Evolutionary conservation across 2,329 filamentous ascomycete species (phyloP), one percentile per base, ranked within the genome.

Genomic region (Colletotrichum acutatum): DNA sequence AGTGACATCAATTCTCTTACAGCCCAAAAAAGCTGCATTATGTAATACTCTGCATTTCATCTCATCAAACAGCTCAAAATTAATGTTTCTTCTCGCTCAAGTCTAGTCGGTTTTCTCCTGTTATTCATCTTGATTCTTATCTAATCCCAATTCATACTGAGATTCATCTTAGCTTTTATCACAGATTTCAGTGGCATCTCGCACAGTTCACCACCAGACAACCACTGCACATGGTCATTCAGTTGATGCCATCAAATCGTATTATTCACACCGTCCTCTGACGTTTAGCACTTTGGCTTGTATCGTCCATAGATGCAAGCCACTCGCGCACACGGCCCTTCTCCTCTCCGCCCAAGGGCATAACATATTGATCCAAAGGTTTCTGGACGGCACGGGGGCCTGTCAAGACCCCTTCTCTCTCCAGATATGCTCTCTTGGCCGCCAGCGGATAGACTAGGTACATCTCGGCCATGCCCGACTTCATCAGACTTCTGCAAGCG

Each of bases 41-140:
- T 34, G 59, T 72, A 72, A 72, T n/a, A 26, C 22, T 22, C 22
- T 32, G 42, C 42, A n/a, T 9, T 63, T 34, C n/a, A 16, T 34
- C 22, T 12, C 49, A 34, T 24, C 32, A 9, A n/a, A 22, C 19
- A 49, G 9, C 19, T 49, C 42, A 49, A 22, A 3, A 22, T 49
- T 2, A 9, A 49, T n/a, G 19, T n/a, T 49, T 49, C 42, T 11
- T 49, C 42, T 7, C 37, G 9, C 42, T 8, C 42, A n/a, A n/a
- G 3, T 49, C n/a, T n/a, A n/a, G 16, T 49, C 3, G 7, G 8
- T 7, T n/a, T 49, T n/a, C 11, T 11, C 42, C 42, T 22, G 16
- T 7, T 3, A 19, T 19, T 3, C 16, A 42, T 42, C 37, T 19
- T 42, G 16, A 3, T 42, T 42, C 37, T 19, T 7, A 42, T 42